phyloP scores from a whole-genome alignment of 805 yeast species.

The Kregervanrija pseudodelftensis region DNA sequence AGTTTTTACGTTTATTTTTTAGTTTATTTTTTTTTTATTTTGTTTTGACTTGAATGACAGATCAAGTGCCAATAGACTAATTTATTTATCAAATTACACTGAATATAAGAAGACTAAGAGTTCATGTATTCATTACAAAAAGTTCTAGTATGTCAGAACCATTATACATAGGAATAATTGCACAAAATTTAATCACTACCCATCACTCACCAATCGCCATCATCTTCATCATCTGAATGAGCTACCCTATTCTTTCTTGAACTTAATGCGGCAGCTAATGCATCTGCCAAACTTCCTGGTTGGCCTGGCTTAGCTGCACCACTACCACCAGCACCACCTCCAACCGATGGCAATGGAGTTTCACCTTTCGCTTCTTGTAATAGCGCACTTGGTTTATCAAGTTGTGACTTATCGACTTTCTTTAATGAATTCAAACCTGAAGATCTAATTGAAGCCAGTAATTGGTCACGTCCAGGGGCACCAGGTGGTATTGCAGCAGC shows the following conservation, averaged over 20 bases:
- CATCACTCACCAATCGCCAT: conserved; percentile 55
- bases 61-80: no score
- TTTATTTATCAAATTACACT: no score
- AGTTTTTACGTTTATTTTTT: no score
- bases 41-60: no score
- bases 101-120: no score
- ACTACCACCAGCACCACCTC: conserved; percentile 27
- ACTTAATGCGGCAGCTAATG: conserved; percentile 62
- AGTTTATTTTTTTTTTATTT: no score
- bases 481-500: conserved; percentile 28
- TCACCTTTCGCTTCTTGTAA: conserved; percentile 70
- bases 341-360: conserved; percentile 31
- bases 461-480: conserved; percentile 68
- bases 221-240: conserved; percentile 77
- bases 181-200: not conserved
- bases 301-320: conserved; percentile 34
- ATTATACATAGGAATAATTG: not conserved
- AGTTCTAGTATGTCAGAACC: not conserved
- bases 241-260: conserved; percentile 78
- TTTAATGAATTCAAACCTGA: conserved; percentile 66
- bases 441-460: conserved; percentile 78
- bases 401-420: conserved; percentile 75
- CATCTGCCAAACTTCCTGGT: conserved; percentile 36
- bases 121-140: no score
- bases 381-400: conserved; percentile 71